These are phyloP conservation scores for Solanum chiquidenum DNA, from an alignment of 257 asterid genomes.

Conservation along the genomic window DNA sequence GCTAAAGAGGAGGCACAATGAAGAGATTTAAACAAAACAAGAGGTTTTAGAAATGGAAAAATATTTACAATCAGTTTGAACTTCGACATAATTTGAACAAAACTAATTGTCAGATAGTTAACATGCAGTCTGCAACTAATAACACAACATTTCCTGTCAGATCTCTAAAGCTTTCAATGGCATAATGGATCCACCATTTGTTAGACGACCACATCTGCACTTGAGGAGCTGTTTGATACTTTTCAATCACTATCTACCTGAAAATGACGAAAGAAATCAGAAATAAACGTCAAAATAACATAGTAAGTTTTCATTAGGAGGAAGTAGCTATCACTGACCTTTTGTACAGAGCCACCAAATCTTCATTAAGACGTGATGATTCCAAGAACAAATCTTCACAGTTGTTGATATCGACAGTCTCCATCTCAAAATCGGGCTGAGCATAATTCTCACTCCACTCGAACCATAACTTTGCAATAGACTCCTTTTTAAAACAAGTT, in stretches of 20 bases:
- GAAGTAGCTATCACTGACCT: conserved; percentile 24
- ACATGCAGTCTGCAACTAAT: not conserved
- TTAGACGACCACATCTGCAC: not conserved
- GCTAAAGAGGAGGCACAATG: not conserved
- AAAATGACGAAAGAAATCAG: conserved; percentile 3
- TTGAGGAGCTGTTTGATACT: not conserved
- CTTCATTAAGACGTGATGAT: conserved; percentile 50
- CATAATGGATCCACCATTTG: not conserved
- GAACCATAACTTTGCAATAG: conserved; percentile 90
- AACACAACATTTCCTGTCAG: not conserved
- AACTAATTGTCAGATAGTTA: not conserved
- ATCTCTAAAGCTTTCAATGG: not conserved
- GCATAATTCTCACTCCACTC: conserved; percentile 80
- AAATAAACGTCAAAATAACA: not conserved
- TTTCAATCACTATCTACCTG: conserved; percentile 26
- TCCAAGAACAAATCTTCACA: conserved; percentile 71
- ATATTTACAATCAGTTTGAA: not conserved
- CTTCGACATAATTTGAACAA: not conserved
- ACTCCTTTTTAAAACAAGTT: conserved; percentile 85
- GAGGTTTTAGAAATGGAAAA: not conserved
- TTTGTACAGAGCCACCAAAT: conserved; percentile 37
- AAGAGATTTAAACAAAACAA: not conserved
- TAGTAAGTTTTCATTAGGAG: not conserved
- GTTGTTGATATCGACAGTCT: conserved; percentile 34
- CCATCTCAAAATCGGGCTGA: conserved; percentile 51